Percentiles rank a stretch among this genome's conserved stretches.
These are phyloP conservation scores for Extremus antarcticus DNA, from an alignment of 495 filamentous ascomycete species.

Conservation along the genomic window DNA sequence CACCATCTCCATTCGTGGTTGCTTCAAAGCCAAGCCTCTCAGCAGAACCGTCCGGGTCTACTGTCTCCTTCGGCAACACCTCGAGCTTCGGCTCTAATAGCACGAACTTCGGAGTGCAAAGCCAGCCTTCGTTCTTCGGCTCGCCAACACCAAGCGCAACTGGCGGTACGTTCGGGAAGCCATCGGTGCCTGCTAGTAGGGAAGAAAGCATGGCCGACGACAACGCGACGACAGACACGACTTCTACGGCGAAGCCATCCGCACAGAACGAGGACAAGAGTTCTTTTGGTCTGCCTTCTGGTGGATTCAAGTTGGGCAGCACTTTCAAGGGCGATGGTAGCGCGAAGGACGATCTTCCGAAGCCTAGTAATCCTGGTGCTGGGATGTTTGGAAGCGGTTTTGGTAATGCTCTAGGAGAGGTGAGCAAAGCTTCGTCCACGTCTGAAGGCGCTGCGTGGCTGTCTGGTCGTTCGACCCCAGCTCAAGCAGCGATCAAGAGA, in stretches of 20 bases:
- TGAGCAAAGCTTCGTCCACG: conserved; percentile 26
- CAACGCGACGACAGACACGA: not conserved
- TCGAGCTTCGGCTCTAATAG: conserved; percentile 19
- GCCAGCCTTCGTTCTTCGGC: conserved; percentile 10
- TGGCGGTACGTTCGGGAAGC: conserved; percentile 11
- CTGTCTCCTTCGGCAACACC: conserved; percentile 28
- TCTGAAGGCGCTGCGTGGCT: not conserved
- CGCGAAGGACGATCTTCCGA: conserved; percentile 49
- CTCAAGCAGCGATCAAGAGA: conserved; percentile 35
- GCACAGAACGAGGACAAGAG: conserved; percentile 16
- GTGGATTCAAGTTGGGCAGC: conserved; percentile 61
- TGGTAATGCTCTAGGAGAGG: conserved; percentile 44
- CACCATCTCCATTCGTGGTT: conserved; percentile 10
- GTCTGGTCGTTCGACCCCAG: not conserved
- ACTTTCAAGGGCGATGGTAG: conserved; percentile 69
- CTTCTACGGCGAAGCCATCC: conserved; percentile 6
- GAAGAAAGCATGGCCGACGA: conserved; percentile 17
- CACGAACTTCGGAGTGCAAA: conserved; percentile 9
- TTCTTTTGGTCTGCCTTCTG: conserved; percentile 39
- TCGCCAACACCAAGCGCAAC: conserved; percentile 11
- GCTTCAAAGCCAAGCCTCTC: conserved; percentile 12
- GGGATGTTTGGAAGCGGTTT: conserved; percentile 38
- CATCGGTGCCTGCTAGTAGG: conserved; percentile 5
- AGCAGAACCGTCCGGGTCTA: conserved; percentile 28
- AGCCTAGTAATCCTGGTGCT: conserved; percentile 32